A percentile compares a stretch with the other conserved stretches of the same genome.
These are phyloP conservation scores for Themeda triandra DNA, from an alignment of 176 grass and related monocot genomes.

Conservation along the genomic window DNA sequence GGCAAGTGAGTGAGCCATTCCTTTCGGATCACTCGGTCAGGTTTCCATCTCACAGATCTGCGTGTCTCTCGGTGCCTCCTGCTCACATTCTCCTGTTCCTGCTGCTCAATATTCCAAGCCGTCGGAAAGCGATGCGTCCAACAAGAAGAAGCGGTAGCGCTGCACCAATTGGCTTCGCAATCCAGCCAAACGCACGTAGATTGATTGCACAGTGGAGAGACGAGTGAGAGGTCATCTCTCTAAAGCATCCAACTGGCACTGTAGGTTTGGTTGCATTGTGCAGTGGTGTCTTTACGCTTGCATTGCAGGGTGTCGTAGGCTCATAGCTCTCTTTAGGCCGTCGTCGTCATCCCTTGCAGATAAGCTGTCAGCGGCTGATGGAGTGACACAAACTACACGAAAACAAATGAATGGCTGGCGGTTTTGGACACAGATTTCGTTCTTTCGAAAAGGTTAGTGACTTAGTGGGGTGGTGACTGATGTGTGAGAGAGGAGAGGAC, in stretches of 20 bases:
- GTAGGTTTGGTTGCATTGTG: background rate
- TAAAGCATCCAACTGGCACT: background rate
- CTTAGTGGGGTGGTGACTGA: background rate
- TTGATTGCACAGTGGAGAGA: background rate
- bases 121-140: conserved; percentile 7
- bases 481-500: background rate
- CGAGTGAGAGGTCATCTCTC: background rate
- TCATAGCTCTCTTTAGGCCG: background rate
- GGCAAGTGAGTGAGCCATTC: conserved; percentile 22
- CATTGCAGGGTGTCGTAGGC: background rate
- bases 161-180: background rate
- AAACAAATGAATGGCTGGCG: background rate
- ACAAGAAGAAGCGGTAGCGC: background rate
- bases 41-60: conserved; percentile 18
- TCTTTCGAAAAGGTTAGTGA: background rate
- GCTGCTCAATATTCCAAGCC: background rate
- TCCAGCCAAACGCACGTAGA: background rate
- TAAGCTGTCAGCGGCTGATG: background rate
- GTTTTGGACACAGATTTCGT: background rate
- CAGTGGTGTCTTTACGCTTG: background rate
- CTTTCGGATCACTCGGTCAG: background rate
- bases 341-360: conserved; percentile 1
- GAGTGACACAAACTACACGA: background rate
- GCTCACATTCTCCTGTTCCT: background rate
- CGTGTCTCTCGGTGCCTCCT: background rate